Percentiles rank a stretch among this genome's conserved stretches.
Conservation (phyloP, 768 basidiomycete genomes). For the Macrolepiota albuminosa region DNA sequence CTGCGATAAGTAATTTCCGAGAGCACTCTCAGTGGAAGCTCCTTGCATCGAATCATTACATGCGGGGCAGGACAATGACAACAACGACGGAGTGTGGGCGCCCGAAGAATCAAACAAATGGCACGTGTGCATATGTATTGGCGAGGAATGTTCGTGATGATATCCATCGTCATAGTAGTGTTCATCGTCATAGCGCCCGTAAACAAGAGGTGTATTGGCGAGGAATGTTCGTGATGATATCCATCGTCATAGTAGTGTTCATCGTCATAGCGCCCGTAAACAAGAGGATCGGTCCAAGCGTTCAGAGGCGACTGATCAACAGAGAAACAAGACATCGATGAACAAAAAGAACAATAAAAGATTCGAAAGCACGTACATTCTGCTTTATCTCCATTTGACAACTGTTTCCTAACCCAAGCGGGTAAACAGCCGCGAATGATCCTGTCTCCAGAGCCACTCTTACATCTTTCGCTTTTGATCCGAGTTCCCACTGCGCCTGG, state of each 20-base stretch:
- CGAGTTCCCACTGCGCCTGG: background rate
- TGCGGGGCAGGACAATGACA: background rate
- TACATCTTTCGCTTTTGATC: slow-evolving; percentile 3
- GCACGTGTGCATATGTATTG: background rate
- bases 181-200: too few relatives aligned
- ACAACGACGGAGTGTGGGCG: background rate
- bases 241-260: background rate
- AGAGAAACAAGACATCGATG: background rate
- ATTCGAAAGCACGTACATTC: background rate
- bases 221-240: background rate
- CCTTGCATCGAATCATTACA: background rate
- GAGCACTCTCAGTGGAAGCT: background rate
- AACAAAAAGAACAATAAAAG: background rate
- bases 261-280: background rate
- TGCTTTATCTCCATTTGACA: background rate
- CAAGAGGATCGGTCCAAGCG: background rate
- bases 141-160: background rate
- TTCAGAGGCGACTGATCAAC: background rate
- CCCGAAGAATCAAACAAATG: too few relatives aligned
- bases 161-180: background rate
- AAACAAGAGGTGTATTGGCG: background rate
- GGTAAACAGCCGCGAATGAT: background rate
- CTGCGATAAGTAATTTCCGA: background rate
- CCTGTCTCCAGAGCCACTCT: background rate
- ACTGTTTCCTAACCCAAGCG: background rate